phyloP scores from a whole-genome alignment of 164 flowering plant genomes.

The Santalum album region DNA sequence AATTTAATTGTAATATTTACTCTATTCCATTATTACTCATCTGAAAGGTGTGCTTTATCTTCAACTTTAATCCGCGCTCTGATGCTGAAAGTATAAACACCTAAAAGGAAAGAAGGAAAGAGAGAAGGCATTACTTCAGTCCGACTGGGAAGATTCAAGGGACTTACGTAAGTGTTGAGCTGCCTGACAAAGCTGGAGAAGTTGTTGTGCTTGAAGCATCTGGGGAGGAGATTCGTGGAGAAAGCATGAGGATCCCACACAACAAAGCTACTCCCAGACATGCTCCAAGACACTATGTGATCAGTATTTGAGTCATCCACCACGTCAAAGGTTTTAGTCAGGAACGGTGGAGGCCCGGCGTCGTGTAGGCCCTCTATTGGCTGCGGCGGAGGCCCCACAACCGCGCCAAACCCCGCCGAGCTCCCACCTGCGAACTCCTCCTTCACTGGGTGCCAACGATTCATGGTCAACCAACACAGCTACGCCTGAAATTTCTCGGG shows the following conservation, averaged over 20 bases:
- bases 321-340: slow-evolving; percentile 62
- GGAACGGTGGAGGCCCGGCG: slow-evolving; percentile 58
- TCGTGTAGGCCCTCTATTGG: slow-evolving; percentile 54
- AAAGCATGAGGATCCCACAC: slow-evolving; percentile 58
- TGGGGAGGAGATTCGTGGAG: slow-evolving; percentile 42
- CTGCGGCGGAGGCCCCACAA: slow-evolving; percentile 14
- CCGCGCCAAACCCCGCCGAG: slow-evolving; percentile 10
- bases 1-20: too few relatives aligned
- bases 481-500: not conserved
- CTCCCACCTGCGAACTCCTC: slow-evolving; percentile 23
- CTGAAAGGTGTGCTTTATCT: too few relatives aligned
- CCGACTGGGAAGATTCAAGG: slow-evolving; percentile 49
- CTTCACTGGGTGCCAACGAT: slow-evolving; percentile 18
- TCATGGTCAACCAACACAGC: slow-evolving; percentile 10
- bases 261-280: slow-evolving; percentile 40
- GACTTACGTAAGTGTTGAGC: slow-evolving; percentile 72
- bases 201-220: slow-evolving; percentile 67
- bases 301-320: slow-evolving; percentile 64
- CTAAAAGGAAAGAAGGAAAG: slow-evolving; percentile 31
- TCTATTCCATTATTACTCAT: too few relatives aligned
- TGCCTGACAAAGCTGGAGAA: slow-evolving; percentile 79
- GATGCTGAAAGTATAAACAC: too few relatives aligned
- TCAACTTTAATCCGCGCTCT: too few relatives aligned
- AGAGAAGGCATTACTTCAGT: too few relatives aligned
- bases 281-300: slow-evolving; percentile 52